These are phyloP conservation scores for Penicillium nordicum DNA, from an alignment of 2,329 filamentous ascomycete species.

Conservation along the genomic window DNA sequence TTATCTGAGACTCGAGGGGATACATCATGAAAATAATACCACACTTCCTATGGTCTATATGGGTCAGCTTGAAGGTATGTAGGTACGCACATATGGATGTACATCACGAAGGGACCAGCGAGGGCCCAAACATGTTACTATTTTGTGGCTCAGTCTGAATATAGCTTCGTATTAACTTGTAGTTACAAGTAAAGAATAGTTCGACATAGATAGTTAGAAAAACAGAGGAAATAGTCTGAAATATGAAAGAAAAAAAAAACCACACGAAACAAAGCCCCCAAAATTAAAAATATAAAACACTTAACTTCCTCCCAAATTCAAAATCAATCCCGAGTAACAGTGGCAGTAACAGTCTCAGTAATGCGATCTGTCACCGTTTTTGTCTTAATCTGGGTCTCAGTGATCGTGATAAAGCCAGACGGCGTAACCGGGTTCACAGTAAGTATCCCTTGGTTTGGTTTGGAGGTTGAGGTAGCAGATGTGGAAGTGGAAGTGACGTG, in stretches of 20 bases:
- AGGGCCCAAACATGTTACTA: not conserved
- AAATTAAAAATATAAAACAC: not conserved
- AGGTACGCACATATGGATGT: not conserved
- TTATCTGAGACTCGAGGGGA: not conserved
- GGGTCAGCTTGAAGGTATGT: not conserved
- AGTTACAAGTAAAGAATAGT: not conserved
- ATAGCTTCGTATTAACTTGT: not conserved
- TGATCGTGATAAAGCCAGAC: constrained; percentile 13
- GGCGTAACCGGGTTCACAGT: constrained; percentile 16
- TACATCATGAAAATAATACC: too few species aligned
- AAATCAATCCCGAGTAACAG: not conserved
- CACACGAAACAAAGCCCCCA: not conserved
- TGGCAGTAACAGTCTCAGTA: constrained; percentile 7
- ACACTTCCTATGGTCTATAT: too few species aligned
- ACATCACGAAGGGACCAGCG: not conserved
- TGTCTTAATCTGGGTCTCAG: constrained; percentile 8
- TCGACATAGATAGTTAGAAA: too few species aligned
- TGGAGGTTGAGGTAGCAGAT: not conserved
- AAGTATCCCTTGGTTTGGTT: not conserved
- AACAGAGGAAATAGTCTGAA: not conserved
- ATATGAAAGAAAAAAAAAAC: not conserved
- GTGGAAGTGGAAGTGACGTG: not conserved
- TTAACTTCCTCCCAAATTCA: not conserved
- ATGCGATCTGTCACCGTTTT: constrained; percentile 18
- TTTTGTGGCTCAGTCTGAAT: not conserved